These are phyloP conservation scores for Trichosporon sp. DNA, from an alignment of 1,284 basidiomycete genomes.

Conservation along the genomic window DNA sequence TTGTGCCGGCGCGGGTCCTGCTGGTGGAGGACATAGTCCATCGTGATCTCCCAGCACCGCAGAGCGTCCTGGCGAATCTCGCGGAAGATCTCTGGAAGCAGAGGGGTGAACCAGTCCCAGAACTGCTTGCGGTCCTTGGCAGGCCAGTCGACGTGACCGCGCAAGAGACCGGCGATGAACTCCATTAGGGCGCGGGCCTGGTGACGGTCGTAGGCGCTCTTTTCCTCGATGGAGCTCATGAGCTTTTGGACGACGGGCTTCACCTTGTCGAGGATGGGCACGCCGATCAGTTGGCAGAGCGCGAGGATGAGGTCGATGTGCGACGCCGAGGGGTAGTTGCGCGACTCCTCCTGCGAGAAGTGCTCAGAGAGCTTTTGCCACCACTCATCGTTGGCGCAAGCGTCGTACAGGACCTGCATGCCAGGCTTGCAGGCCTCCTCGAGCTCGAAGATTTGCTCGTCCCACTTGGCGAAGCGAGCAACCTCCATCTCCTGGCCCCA, in stretches of 20 bases:
- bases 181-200: constrained; percentile 89
- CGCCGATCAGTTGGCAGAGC: constrained; percentile 51
- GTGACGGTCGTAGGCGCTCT: constrained; percentile 64
- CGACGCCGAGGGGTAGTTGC: constrained; percentile 49
- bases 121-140: constrained; percentile 58
- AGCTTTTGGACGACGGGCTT: constrained; percentile 39
- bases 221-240: constrained; percentile 41
- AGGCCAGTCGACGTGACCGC: constrained; percentile 89
- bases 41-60: constrained; percentile 48
- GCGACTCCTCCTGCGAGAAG: constrained; percentile 47
- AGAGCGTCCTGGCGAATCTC: constrained; percentile 81
- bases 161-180: constrained; percentile 67
- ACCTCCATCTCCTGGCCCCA: constrained; percentile 73
- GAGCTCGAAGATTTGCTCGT: constrained; percentile 60
- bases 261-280: constrained; percentile 33
- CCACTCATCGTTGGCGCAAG: constrained; percentile 58
- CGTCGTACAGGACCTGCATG: constrained; percentile 59
- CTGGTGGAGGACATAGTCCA: constrained; percentile 62
- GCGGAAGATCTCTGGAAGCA: constrained; percentile 65
- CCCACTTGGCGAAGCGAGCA: constrained; percentile 57
- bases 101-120: constrained; percentile 76
- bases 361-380: constrained; percentile 51
- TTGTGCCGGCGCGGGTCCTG: constrained; percentile 82
- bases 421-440: constrained; percentile 60
- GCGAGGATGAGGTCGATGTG: constrained; percentile 53